Evolutionary conservation across 768 basidiomycete genomes (phyloP).

Genomic region (Leccinum barrowsii): DNA sequence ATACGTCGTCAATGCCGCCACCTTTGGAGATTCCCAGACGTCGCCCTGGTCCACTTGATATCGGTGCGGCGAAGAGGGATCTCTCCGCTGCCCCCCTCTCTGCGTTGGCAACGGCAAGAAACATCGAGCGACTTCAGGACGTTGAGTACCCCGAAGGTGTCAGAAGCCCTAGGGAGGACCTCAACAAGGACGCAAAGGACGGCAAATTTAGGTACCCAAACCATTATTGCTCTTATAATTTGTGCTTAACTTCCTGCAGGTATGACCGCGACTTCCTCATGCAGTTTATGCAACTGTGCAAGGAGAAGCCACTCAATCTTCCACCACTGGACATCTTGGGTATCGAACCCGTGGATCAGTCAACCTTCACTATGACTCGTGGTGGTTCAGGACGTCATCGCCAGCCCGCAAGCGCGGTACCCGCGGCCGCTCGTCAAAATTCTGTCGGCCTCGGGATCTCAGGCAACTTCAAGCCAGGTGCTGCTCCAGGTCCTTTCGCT

Average conservation of each 20-base stretch:
- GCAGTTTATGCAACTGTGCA: slow-evolving; percentile 94
- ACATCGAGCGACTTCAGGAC: slow-evolving; percentile 76
- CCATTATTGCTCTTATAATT: neutral
- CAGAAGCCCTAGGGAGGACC: slow-evolving; percentile 75
- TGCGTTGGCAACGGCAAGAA: slow-evolving; percentile 75
- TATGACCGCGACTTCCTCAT: slow-evolving; percentile 97
- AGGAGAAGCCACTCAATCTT: slow-evolving; percentile 89
- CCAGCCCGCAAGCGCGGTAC: slow-evolving; percentile 41
- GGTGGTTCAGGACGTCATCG: slow-evolving; percentile 64
- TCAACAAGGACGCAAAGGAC: slow-evolving; percentile 78
- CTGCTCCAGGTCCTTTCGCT: slow-evolving; percentile 32
- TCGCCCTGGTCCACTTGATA: slow-evolving; percentile 73
- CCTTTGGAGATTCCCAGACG: slow-evolving; percentile 39
- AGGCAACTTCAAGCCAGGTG: slow-evolving; percentile 31
- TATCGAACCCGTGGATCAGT: slow-evolving; percentile 71
- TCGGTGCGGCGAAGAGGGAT: slow-evolving; percentile 49
- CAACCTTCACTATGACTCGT: slow-evolving; percentile 49
- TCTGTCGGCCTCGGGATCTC: slow-evolving; percentile 47
- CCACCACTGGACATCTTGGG: slow-evolving; percentile 90
- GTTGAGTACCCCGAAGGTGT: slow-evolving; percentile 83
- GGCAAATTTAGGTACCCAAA: slow-evolving; percentile 78
- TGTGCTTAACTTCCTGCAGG: slow-evolving; percentile 38
- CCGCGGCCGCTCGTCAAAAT: slow-evolving; percentile 43
- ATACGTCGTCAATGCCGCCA: slow-evolving; percentile 47
- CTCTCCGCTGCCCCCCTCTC: slow-evolving; percentile 37